Evolutionary conservation across 345 rosid genomes (phyloP).

Genomic region (Melaleuca alternifolia): DNA sequence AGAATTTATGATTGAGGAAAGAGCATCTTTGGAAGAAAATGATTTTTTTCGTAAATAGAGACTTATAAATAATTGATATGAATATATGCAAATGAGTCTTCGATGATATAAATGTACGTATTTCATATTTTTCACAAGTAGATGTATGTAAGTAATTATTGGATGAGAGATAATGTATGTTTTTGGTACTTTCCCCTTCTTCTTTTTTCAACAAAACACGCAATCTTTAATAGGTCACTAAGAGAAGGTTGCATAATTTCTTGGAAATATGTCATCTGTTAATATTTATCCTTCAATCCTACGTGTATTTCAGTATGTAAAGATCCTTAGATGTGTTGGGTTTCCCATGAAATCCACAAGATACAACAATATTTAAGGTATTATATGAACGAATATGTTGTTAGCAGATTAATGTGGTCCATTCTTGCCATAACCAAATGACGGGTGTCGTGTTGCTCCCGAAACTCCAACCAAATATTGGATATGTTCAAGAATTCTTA

Average conservation of each 20-base stretch:
- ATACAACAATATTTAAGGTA: neutral
- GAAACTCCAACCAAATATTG: neutral
- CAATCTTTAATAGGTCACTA: neutral
- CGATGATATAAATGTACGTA: neutral
- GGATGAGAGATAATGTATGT: neutral
- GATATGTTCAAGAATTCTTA: neutral
- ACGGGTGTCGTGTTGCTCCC: neutral
- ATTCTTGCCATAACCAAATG: neutral
- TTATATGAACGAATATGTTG: no score
- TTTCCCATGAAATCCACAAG: neutral
- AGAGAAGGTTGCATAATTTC: neutral
- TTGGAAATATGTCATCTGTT: neutral
- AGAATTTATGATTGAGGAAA: neutral
- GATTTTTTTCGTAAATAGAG: neutral
- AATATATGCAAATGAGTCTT: neutral
- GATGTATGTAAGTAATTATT: neutral
- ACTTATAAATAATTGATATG: neutral
- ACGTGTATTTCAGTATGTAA: neutral
- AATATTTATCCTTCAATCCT: neutral
- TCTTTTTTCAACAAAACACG: neutral
- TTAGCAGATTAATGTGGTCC: neutral
- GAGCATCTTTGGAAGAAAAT: neutral
- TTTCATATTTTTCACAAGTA: neutral
- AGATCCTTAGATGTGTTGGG: neutral
- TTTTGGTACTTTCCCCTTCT: neutral